Conservation (phyloP, 2,329 filamentous ascomycete species). For the Zopfia rhizophila region DNA sequence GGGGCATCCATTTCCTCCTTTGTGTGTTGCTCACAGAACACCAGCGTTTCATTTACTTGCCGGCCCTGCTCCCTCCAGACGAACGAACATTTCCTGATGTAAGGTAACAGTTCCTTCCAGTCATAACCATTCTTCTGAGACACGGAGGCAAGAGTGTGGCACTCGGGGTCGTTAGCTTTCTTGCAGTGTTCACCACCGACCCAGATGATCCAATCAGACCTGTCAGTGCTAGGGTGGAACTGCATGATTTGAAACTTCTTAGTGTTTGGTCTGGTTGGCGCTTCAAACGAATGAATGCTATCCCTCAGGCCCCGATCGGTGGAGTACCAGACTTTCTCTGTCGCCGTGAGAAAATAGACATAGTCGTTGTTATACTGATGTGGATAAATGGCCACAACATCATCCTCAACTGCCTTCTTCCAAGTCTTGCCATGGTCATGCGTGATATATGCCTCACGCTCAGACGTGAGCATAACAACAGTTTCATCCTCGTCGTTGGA, state of each 20-base stretch:
- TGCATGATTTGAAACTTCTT: constrained; percentile 66
- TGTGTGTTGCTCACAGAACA: constrained; percentile 71
- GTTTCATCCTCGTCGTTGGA: constrained; percentile 75
- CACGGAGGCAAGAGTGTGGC: constrained; percentile 78
- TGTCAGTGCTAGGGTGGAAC: constrained; percentile 86
- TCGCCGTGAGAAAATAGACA: constrained; percentile 83
- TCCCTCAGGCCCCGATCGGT: constrained; percentile 73
- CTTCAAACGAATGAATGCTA: constrained; percentile 77
- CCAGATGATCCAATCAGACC: constrained; percentile 91
- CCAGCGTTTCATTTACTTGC: constrained; percentile 69
- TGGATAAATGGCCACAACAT: constrained; percentile 76
- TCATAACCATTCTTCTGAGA: constrained; percentile 79
- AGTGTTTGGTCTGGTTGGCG: constrained; percentile 69
- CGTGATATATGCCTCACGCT: constrained; percentile 75
- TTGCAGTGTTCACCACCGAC: constrained; percentile 77
- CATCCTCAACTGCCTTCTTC: constrained; percentile 76
- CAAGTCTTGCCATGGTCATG: constrained; percentile 91
- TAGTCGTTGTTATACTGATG: constrained; percentile 85
- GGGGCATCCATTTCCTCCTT: constrained; percentile 72
- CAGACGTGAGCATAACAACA: constrained; percentile 68
- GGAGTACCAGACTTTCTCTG: constrained; percentile 79
- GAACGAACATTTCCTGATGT: constrained; percentile 86
- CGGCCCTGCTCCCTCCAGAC: constrained; percentile 71
- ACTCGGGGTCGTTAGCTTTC: constrained; percentile 62
- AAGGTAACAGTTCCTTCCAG: constrained; percentile 80